These are phyloP conservation scores for Lasiosphaeria ovina DNA, from an alignment of 495 filamentous ascomycete genomes.

Conservation along the genomic window DNA sequence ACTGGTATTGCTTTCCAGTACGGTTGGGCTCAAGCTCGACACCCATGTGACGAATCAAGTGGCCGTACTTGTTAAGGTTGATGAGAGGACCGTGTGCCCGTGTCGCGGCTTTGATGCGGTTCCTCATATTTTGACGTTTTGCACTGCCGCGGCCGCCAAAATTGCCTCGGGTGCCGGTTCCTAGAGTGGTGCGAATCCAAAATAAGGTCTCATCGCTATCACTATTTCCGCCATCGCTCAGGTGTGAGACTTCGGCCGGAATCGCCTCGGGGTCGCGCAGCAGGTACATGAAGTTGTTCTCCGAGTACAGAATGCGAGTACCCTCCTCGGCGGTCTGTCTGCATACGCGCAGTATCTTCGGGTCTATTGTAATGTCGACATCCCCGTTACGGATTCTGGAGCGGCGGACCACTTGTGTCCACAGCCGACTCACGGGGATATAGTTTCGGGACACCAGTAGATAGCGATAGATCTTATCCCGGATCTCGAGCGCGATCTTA, in stretches of 20 bases:
- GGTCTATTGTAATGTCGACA: constrained; percentile 19
- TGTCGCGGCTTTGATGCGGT: background rate
- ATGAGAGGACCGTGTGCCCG: constrained; percentile 14
- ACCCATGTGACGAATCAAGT: constrained; percentile 37
- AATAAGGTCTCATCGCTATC: background rate
- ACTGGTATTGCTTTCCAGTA: constrained; percentile 20
- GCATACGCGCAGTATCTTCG: constrained; percentile 33
- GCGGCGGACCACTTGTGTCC: constrained; percentile 27
- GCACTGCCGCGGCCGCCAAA: background rate
- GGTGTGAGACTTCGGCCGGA: background rate
- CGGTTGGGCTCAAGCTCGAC: constrained; percentile 39
- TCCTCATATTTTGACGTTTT: background rate
- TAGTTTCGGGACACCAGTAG: constrained; percentile 33
- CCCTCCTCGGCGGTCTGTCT: constrained; percentile 28
- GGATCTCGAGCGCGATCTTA: constrained; percentile 32
- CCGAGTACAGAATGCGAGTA: constrained; percentile 35
- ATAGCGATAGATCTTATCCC: constrained; percentile 35
- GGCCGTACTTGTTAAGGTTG: constrained; percentile 34
- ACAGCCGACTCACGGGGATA: constrained; percentile 34
- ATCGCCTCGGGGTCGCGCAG: constrained; percentile 32
- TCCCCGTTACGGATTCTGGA: constrained; percentile 13
- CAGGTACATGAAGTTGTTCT: constrained; percentile 41
- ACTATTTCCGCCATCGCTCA: background rate
- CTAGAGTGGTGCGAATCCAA: background rate
- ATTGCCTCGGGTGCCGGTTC: too few relatives aligned